Percentiles rank a stretch among this genome's conserved stretches.
Conservation (phyloP, 352 stramenopile species). For the Albugo laibachii region DNA sequence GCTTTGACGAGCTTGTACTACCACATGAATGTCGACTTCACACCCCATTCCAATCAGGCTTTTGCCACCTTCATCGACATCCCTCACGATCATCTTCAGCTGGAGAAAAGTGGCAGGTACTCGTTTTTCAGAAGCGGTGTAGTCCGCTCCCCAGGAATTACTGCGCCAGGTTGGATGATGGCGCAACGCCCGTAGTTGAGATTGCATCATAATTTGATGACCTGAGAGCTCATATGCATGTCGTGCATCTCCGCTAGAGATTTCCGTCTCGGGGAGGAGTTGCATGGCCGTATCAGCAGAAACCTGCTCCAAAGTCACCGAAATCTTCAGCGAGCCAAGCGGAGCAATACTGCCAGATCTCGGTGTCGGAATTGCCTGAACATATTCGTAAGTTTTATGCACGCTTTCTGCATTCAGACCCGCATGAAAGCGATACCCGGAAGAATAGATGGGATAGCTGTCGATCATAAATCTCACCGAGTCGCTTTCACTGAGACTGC, state of each 20-base stretch:
- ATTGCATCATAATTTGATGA: constrained; percentile 2
- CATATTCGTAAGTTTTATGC: constrained; percentile 54
- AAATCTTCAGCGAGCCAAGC: constrained; percentile 57
- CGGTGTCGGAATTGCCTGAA: constrained; percentile 49
- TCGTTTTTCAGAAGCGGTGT: constrained; percentile 17
- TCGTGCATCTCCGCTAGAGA: too few relatives aligned
- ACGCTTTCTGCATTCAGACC: constrained; percentile 30
- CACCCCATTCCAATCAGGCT: constrained; percentile 15
- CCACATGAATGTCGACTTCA: constrained; percentile 48
- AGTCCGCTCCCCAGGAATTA: constrained; percentile 60
- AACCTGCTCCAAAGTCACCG: constrained; percentile 55
- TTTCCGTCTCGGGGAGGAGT: neutral
- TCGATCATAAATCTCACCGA: constrained; percentile 58
- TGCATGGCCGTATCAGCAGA: constrained; percentile 3
- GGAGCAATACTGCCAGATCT: constrained; percentile 48
- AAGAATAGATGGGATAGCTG: constrained; percentile 33
- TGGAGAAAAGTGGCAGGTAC: constrained; percentile 24
- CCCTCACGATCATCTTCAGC: constrained; percentile 56
- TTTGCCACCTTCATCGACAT: constrained; percentile 36
- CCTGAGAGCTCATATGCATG: too few relatives aligned
- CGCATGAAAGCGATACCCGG: constrained; percentile 43
- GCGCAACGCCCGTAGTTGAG: constrained; percentile 43
- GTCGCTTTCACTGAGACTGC: constrained; percentile 45
- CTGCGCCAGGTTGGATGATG: constrained; percentile 65
- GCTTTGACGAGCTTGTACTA: constrained; percentile 12